phyloP scores from a whole-genome alignment of 352 stramenopile species.

The Phytophthora hybrid region DNA sequence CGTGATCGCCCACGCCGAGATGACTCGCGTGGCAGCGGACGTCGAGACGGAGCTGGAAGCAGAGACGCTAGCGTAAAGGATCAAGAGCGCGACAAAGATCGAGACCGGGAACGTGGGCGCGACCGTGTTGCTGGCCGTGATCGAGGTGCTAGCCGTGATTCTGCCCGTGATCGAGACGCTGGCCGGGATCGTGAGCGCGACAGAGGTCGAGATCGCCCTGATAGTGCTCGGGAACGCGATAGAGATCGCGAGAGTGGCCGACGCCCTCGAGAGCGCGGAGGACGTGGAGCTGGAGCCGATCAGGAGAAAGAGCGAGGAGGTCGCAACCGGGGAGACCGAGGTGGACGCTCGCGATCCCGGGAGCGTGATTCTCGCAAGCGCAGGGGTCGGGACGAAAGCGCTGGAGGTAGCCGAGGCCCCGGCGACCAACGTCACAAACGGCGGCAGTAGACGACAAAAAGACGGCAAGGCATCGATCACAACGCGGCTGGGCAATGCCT shows the following conservation, averaged over 20 bases:
- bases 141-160: conserved; percentile 6
- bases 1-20: conserved; percentile 42
- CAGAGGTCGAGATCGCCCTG: neutral
- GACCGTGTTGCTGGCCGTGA: neutral
- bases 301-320: conserved; percentile 43
- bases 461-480: conserved; percentile 14
- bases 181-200: too few relatives aligned
- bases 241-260: conserved; percentile 23
- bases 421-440: conserved; percentile 52
- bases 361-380: conserved; percentile 78
- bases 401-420: conserved; percentile 35
- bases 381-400: conserved; percentile 62
- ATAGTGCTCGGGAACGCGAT: conserved; percentile 21
- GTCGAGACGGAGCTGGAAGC: conserved; percentile 10
- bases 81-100: conserved; percentile 4
- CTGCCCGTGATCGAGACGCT: conserved; percentile 4
- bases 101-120: neutral
- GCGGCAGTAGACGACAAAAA: conserved; percentile 50
- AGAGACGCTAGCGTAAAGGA: conserved; percentile 18
- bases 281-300: conserved; percentile 35
- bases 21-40: conserved; percentile 12
- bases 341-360: conserved; percentile 54
- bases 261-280: conserved; percentile 46
- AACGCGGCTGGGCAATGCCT: conserved; percentile 10
- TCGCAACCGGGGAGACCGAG: conserved; percentile 42